These are phyloP conservation scores for Claviceps sp. DNA, from an alignment of 2,329 filamentous ascomycete species.

Conservation along the genomic window DNA sequence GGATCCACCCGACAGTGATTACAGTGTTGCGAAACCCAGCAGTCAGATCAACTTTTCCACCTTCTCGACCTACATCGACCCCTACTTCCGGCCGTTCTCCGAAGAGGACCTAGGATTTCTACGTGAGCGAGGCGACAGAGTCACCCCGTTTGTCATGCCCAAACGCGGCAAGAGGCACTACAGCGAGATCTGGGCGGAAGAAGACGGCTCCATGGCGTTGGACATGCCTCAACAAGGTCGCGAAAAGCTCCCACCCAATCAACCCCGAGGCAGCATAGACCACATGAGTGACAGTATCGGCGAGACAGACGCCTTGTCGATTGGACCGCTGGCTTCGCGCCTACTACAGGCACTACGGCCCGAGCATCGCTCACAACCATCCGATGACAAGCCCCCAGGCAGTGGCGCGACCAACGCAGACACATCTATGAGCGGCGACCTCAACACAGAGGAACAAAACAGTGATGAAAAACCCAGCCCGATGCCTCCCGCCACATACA, in stretches of 20 bases:
- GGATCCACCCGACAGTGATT: conserved; percentile 84
- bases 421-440: conserved; percentile 38
- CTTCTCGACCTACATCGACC: conserved; percentile 85
- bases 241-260: conserved; percentile 63
- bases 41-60: conserved; percentile 91
- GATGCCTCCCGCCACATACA: conserved; percentile 58
- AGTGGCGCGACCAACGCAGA: conserved; percentile 43
- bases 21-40: conserved; percentile 82
- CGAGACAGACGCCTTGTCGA: conserved; percentile 79
- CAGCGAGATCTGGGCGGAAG: conserved; percentile 83
- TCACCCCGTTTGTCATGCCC: conserved; percentile 74
- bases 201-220: conserved; percentile 68
- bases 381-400: conserved; percentile 42
- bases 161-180: conserved; percentile 77
- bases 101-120: conserved; percentile 93
- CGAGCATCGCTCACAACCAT: conserved; percentile 44
- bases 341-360: conserved; percentile 71
- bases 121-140: conserved; percentile 75
- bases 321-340: conserved; percentile 73
- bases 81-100: conserved; percentile 76
- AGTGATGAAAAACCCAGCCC: conserved; percentile 24
- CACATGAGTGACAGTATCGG: conserved; percentile 75
- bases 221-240: conserved; percentile 49
- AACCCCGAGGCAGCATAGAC: conserved; percentile 74
- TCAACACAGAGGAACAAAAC: conserved; percentile 19